Evolutionary conservation across 805 yeast species (phyloP).

Genomic region (Candida hispaniensis): DNA sequence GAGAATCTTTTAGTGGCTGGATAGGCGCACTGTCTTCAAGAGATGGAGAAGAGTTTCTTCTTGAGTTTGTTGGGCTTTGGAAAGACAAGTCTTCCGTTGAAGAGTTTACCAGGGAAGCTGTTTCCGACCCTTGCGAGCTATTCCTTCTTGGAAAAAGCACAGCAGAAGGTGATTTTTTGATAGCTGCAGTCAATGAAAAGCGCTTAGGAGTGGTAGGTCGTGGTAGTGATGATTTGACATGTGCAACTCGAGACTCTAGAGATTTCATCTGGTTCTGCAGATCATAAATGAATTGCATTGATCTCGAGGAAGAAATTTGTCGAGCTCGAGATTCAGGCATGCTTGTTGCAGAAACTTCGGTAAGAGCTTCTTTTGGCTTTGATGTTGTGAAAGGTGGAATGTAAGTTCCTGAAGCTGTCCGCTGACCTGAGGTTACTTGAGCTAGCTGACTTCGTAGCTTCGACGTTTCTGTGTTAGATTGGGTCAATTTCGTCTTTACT

Average conservation of each 20-base stretch:
- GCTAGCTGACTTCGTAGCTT: too few relatives aligned
- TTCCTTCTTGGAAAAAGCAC: conserved; percentile 7
- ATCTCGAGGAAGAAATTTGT: conserved; percentile 22
- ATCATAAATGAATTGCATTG: conserved; percentile 26
- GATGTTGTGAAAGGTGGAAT: too few relatives aligned
- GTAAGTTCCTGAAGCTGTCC: conserved; percentile 5
- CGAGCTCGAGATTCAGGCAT: conserved; percentile 2
- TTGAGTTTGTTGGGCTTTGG: conserved; percentile 5
- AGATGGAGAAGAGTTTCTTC: conserved; percentile 1
- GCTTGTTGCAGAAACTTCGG: conserved; percentile 8
- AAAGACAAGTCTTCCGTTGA: conserved; percentile 9
- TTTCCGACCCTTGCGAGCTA: too few relatives aligned
- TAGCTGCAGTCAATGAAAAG: conserved; percentile 2
- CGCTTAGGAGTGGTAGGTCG: conserved; percentile 18
- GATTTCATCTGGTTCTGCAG: conserved; percentile 25
- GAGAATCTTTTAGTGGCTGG: neutral
- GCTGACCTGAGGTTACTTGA: conserved; percentile 2
- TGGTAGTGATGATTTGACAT: conserved; percentile 24
- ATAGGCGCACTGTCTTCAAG: too few relatives aligned
- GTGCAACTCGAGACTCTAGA: conserved; percentile 25
- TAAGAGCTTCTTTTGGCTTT: too few relatives aligned
- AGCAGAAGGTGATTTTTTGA: conserved; percentile 8
- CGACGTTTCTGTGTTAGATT: conserved; percentile 9
- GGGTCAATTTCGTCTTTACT: conserved; percentile 16
- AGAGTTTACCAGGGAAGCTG: conserved; percentile 2